These are phyloP conservation scores for Friedmanniomyces simplex DNA, from an alignment of 495 filamentous ascomycete genomes.

Conservation along the genomic window DNA sequence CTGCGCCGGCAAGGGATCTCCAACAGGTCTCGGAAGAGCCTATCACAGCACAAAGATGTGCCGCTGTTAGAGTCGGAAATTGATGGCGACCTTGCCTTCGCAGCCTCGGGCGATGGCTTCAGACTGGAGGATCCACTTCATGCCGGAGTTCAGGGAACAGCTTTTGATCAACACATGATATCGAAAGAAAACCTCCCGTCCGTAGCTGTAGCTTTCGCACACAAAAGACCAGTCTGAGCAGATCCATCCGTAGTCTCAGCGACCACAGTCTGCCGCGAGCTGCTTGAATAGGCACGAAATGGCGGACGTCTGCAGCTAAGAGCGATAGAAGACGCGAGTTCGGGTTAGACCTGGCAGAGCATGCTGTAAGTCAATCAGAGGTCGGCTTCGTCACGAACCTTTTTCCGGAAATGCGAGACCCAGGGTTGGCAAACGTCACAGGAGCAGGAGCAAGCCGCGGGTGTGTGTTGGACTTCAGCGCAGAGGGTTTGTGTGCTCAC, in stretches of 20 bases:
- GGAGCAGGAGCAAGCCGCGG: too few relatives aligned
- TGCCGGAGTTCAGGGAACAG: background rate
- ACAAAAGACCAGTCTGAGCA: background rate
- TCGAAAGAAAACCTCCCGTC: background rate
- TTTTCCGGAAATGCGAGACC: too few relatives aligned
- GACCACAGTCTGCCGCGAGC: background rate
- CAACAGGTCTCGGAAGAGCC: too few relatives aligned
- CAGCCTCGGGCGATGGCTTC: background rate
- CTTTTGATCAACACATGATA: background rate
- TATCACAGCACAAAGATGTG: too few relatives aligned
- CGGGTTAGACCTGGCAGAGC: background rate
- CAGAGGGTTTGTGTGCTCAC: too few relatives aligned
- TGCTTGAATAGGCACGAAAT: background rate
- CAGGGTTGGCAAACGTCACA: too few relatives aligned
- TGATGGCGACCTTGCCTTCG: background rate
- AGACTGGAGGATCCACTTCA: too few relatives aligned
- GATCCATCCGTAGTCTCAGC: background rate
- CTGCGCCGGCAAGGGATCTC: too few relatives aligned
- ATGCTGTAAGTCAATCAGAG: background rate
- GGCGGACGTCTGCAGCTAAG: background rate
- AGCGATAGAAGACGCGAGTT: background rate
- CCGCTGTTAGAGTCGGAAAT: too few relatives aligned
- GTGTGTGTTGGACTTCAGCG: too few relatives aligned
- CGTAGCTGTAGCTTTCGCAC: background rate
- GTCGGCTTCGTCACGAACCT: too few relatives aligned